Percentiles rank a stretch among this genome's conserved stretches.
Conservation (phyloP, 148 eudicot species). For the Oxyria digyna region DNA sequence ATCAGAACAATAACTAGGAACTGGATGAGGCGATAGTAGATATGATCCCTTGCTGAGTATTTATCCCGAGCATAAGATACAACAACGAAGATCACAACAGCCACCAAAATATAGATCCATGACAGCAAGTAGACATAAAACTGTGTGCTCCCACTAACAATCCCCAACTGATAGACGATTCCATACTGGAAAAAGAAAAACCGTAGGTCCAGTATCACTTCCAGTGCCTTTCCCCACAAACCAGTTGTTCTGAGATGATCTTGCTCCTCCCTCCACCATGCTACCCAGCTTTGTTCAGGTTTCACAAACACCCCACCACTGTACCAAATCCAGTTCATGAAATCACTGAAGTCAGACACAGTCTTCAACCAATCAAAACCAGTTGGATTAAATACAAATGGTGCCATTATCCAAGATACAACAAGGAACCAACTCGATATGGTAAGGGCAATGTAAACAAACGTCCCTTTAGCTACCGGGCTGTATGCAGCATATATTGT, state of each 20-base stretch:
- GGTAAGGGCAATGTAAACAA: slow-evolving; percentile 70
- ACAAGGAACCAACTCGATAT: slow-evolving; percentile 91
- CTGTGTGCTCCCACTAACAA: slow-evolving; percentile 57
- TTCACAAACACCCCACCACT: slow-evolving; percentile 73
- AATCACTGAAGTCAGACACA: slow-evolving; percentile 78
- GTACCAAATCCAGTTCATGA: slow-evolving; percentile 91
- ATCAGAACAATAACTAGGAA: slow-evolving; percentile 48
- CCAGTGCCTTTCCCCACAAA: slow-evolving; percentile 69
- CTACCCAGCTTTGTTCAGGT: slow-evolving; percentile 87
- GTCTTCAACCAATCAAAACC: slow-evolving; percentile 97
- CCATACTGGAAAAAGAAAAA: slow-evolving; percentile 97
- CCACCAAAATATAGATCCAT: slow-evolving; percentile 73
- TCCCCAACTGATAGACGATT: slow-evolving; percentile 70
- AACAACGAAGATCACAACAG: slow-evolving; percentile 29
- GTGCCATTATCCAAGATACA: slow-evolving; percentile 75
- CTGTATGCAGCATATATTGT: slow-evolving; percentile 71
- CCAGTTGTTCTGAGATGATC: slow-evolving; percentile 88
- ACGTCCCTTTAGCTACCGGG: slow-evolving; percentile 62
- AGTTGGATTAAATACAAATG: slow-evolving; percentile 78
- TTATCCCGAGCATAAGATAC: slow-evolving; percentile 54
- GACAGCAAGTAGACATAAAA: slow-evolving; percentile 73
- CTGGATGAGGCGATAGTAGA: slow-evolving; percentile 82
- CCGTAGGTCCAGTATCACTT: slow-evolving; percentile 63
- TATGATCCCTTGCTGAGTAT: slow-evolving; percentile 73
- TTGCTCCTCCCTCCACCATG: slow-evolving; percentile 95